Evolutionary conservation across 2,329 filamentous ascomycete genomes (phyloP), one percentile per base, ranked within the genome.

Genomic region (Clonostachys sp.): DNA sequence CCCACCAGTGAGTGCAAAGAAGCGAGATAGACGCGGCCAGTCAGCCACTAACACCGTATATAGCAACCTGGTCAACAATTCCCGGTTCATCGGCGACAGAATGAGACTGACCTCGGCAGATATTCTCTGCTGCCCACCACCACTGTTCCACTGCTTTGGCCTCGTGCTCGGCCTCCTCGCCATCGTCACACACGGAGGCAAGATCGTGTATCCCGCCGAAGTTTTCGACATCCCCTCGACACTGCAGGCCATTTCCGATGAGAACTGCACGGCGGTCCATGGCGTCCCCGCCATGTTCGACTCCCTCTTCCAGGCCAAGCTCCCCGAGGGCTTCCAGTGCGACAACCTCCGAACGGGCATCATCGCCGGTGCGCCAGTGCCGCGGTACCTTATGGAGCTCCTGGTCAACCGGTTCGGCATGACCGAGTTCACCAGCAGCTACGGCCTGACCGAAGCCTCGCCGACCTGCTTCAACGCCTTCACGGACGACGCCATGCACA

Each of bases 271-370:
- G 0, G 88, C 85, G 0, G 73, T 92, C 1, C 87, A 91, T 60
- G 89, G 89, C 34, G 89, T 92, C 0, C 89, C 89, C 0, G 87
- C 89, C 48, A 92, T 92, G 89, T 90, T 91, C 63, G 86, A 90
- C 60, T 83, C 83, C 0, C 65, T 81, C 3, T 72, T 81, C 54
- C 70, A 79, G 16, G 71, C 74, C 14, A 63, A 71, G 36, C 60
- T 66, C 48, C 65, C 61, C 1, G 55, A 63, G 5, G 62, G 63
- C 46, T 73, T 75, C 57, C 64, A 68, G 51, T 73, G 70, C 57
- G 70, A 74, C 2, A 71, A 68, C 6, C 73, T 91, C 16, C 76
- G 88, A 34, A 91, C 87, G 0, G 88, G 88, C 8, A 91, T 90
- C 57, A 86, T 91, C 41, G 88, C 88, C 0, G 89, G 89, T 1